Evolutionary conservation across 2,329 filamentous ascomycete genomes (phyloP).

Genomic region (Alternaria tenuissima): DNA sequence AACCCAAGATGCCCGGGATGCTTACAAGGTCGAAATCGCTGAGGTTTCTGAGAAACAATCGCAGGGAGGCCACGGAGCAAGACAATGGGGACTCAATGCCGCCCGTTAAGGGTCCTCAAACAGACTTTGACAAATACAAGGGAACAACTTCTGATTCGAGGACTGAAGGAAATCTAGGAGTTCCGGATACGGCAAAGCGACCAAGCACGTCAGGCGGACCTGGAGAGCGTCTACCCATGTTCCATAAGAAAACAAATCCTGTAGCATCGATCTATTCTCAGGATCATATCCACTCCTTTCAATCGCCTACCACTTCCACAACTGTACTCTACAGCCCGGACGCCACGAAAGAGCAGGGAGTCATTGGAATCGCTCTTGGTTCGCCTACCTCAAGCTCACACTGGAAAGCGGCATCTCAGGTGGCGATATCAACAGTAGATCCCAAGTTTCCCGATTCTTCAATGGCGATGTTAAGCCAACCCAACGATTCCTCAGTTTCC

Average conservation of each 20-base stretch:
- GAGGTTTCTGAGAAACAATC: slow-evolving; percentile 44
- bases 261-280: slow-evolving; percentile 35
- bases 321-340: slow-evolving; percentile 44
- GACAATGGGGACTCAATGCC: slow-evolving; percentile 36
- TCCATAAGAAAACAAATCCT: slow-evolving; percentile 48
- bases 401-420: slow-evolving; percentile 38
- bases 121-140: slow-evolving; percentile 45
- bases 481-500: slow-evolving; percentile 17
- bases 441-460: slow-evolving; percentile 13
- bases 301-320: slow-evolving; percentile 40
- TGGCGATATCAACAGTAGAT: slow-evolving; percentile 15
- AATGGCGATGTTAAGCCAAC: slow-evolving; percentile 19
- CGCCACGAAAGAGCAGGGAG: slow-evolving; percentile 36
- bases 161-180: slow-evolving; percentile 36
- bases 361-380: slow-evolving; percentile 52
- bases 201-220: slow-evolving; percentile 48
- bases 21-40: slow-evolving; percentile 50
- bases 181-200: slow-evolving; percentile 42
- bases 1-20: slow-evolving; percentile 49
- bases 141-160: slow-evolving; percentile 37
- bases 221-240: slow-evolving; percentile 43
- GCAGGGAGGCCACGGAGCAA: slow-evolving; percentile 42
- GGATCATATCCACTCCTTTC: slow-evolving; percentile 36
- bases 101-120: slow-evolving; percentile 31
- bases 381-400: slow-evolving; percentile 47